Evolutionary conservation across 257 asterid genomes (phyloP), one percentile per base, ranked within the genome.

Genomic region (Handroanthus guayacan): DNA sequence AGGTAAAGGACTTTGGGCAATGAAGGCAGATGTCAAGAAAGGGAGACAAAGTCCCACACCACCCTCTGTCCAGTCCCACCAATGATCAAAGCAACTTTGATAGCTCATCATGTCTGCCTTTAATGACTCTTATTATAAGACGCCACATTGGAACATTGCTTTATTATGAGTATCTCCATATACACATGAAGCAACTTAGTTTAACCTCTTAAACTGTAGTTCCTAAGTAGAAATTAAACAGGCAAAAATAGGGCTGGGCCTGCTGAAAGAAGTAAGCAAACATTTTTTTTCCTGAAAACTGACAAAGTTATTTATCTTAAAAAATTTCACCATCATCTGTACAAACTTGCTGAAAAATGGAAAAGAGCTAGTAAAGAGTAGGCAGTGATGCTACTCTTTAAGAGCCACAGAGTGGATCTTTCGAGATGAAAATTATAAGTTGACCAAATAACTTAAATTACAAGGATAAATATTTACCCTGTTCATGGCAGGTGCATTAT

Each of bases 401-500:
- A 73, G 43, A 54, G 12, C 17, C 10, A 67, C 64, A 54, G 39
- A 44, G 9, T 31, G 62, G 12, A 20, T 20, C 34, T 18, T 18
- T 44, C 25, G n/a, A 41, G 56, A 45, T 39, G 25, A 54, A 36
- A 36, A 9, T 66, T 71, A 61, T 44, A 47, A 50, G 60, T 54
- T 54, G 60, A 25, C 20, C 12, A 14, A 16, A 4, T 61, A 17
- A 77, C 71, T 58, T 52, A 34, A 67, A 52, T 45, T 45, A 63
- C 54, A 64, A 9, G 31, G 37, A 37, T 75, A 57, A 74, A 76
- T 50, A 57, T 90, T 77, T 85, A 95, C 99, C 92, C 99, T 89
- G 83, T 90, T 95, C 95, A 95, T 87, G 69, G 99, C 99, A 69
- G 98, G 99, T 69, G 97, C 99, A 75, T 86, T 90, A 69, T 67